Percentiles rank a stretch among this genome's conserved stretches.
phyloP scores from a whole-genome alignment of 176 grass and related monocot species.

The Bothriochloa decipiens region DNA sequence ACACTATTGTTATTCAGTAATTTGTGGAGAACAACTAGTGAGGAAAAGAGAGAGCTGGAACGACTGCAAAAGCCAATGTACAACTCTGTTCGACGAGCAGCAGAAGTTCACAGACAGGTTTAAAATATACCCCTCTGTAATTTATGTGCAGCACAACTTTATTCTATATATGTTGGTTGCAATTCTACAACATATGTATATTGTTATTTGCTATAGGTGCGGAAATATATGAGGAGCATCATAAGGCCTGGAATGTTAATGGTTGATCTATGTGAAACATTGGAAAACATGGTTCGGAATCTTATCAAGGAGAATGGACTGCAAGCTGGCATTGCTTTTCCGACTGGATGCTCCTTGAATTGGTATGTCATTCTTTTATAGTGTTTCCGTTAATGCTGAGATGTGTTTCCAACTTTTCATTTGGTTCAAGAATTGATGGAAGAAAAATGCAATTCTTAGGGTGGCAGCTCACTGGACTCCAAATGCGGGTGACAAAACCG shows the following conservation, averaged over 20 bases:
- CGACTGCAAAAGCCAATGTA: slow-evolving; percentile 86
- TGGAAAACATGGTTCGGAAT: slow-evolving; percentile 59
- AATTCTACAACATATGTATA: slow-evolving; percentile 19
- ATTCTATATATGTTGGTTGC: slow-evolving; percentile 31
- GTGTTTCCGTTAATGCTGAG: not conserved
- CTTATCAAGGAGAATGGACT: slow-evolving; percentile 69
- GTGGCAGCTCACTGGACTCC: slow-evolving; percentile 99
- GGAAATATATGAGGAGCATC: slow-evolving; percentile 93
- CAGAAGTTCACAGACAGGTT: slow-evolving; percentile 99
- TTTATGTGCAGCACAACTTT: slow-evolving; percentile 13
- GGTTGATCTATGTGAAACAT: slow-evolving; percentile 80
- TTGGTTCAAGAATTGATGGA: slow-evolving; percentile 12
- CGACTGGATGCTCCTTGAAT: slow-evolving; percentile 67
- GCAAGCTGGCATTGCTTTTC: slow-evolving; percentile 69
- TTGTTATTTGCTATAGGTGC: slow-evolving; percentile 67
- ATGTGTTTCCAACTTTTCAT: not conserved
- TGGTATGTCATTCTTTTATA: slow-evolving; percentile 38
- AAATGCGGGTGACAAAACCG: slow-evolving; percentile 96
- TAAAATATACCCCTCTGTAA: not conserved
- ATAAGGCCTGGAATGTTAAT: slow-evolving; percentile 97
- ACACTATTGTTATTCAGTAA: slow-evolving; percentile 57
- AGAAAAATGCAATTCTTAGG: slow-evolving; percentile 49
- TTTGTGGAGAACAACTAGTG: slow-evolving; percentile 89
- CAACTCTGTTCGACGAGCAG: slow-evolving; percentile 79
- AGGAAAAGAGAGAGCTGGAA: slow-evolving; percentile 33